Evolutionary conservation across 257 asterid species (phyloP), one percentile per base, ranked within the genome.

Genomic region (Solanum lycopersicoides): DNA sequence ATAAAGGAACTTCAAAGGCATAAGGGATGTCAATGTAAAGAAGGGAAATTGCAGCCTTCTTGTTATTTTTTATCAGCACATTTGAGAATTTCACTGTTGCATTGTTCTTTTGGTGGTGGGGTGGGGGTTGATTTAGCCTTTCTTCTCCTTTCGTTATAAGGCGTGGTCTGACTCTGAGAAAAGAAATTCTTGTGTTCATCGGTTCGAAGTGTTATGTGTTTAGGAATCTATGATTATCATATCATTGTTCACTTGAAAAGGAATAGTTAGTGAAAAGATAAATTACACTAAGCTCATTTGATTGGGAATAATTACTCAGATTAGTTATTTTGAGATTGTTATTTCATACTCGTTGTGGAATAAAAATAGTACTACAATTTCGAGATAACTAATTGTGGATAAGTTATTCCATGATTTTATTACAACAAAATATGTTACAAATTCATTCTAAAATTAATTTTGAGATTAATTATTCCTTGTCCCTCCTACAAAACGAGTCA

Each of bases 1-100:
- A 96, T 84, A 90, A 93, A 80, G 99, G 99, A 63, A 85, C 91
- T 80, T 97, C 99, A 12, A 95, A 91, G 89, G 95, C 94, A 66
- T 87, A 91, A 72, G 42, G 30, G 44, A 47, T 68, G 42, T 25
- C 41, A 80, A 47, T 47, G 66, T 28, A 79, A 44, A 44, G 84
- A 44, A 77, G 56, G 42, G 60, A 42, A 44, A 25, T 42, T 77
- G 39, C 14, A 42, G 60, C 15, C 5, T 42, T 41, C 37, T 8
- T 44, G 3, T 77, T 5, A 44, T 44, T 25, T n/a, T 34, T 77
- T 68, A 4, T 25, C 28, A 45, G 18, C 66, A 0, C 28, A 45
- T 28, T 25, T 79, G 2, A 4, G 41, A 77, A 42, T 42, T 76
- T 32, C 21, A 41, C 6, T 76, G 35, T 41, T 42, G 56, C 83